Evolutionary conservation across 2,329 filamentous ascomycete genomes (phyloP), one percentile per base, ranked within the genome.

Genomic region (Fusarium denticulatum): DNA sequence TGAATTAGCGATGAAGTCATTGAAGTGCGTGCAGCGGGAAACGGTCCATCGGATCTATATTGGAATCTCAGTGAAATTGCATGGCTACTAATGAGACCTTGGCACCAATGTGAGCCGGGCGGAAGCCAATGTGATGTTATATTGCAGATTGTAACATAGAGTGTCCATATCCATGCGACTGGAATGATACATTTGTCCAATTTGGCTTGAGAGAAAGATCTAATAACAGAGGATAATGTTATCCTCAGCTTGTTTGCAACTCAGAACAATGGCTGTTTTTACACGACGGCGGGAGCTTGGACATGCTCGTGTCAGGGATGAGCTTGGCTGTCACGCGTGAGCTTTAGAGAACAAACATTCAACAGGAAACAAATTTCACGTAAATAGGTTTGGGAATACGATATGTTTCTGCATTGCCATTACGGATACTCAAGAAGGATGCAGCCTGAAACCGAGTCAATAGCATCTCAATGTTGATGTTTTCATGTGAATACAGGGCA

Each of bases 1-100:
- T 45, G 32, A 24, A 53, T 28, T 39, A 50, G 43, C 5, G 40
- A 71, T 66, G 37, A 73, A 72, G 69, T 73, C 69, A 72, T 70
- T 32, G 22, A 53, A 26, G 30, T 37, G 26, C 15, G 28, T 53
- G 24, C 36, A 24, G 36, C 24, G 42, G 37, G 18, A 13, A 20
- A 26, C 18, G 34, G 64, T 46, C 32, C 22, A 40, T 69, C 15
- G 20, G 53, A 53, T 60, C 42, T n/a, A 47, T 30, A 24, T 20
- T 56, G 57, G 26, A 55, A 64, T 46, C 22, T 42, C 43, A 13
- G 13, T 37, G 58, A 69, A 32, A 69, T 64, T 64, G 26, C 30
- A 46, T 50, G n/a, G 50, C 30, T 26, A 55, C n/a, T 26, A 32
- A 40, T 6, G 40, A 45, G 45, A 40, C 22, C 64, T 30, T 55